A percentile compares a stretch with the other conserved stretches of the same genome.
phyloP scores from a whole-genome alignment of 345 rosid species.

The Citrus australasica region DNA sequence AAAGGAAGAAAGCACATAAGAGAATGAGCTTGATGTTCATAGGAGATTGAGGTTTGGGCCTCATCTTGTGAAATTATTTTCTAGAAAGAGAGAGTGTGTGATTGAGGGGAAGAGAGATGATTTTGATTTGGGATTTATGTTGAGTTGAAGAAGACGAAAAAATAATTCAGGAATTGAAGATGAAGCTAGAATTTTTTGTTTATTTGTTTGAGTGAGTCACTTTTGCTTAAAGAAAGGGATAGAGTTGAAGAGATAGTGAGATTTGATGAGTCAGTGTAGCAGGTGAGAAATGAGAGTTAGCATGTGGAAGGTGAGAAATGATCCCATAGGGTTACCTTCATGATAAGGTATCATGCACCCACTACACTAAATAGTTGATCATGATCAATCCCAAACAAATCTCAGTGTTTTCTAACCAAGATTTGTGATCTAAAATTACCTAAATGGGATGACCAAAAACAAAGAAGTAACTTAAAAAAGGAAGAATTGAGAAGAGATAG shows the following conservation, averaged over 20 bases:
- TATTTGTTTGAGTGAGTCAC: neutral
- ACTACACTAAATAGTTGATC: neutral
- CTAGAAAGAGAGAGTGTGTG: neutral
- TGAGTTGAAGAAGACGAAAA: neutral
- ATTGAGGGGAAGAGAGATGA: neutral
- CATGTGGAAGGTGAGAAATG: neutral
- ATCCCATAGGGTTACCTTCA: neutral
- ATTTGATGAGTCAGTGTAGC: neutral
- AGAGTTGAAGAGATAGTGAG: neutral
- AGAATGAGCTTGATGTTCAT: constrained; percentile 36
- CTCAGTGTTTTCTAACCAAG: neutral
- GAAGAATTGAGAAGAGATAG: neutral
- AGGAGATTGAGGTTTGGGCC: constrained; percentile 30
- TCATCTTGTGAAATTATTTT: constrained; percentile 20
- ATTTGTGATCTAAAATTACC: neutral
- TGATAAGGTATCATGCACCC: neutral
- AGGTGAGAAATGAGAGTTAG: too few species aligned
- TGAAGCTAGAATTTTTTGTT: too few species aligned
- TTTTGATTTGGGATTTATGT: neutral
- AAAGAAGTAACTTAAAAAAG: neutral
- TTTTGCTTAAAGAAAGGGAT: neutral
- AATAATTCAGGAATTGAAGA: too few species aligned
- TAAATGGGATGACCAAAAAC: neutral
- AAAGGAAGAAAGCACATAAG: constrained; percentile 35
- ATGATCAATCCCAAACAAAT: neutral